Base-by-base conservation (phyloP, 2,329 filamentous ascomycete genomes). In the Colletotrichum sublineola region DNA sequence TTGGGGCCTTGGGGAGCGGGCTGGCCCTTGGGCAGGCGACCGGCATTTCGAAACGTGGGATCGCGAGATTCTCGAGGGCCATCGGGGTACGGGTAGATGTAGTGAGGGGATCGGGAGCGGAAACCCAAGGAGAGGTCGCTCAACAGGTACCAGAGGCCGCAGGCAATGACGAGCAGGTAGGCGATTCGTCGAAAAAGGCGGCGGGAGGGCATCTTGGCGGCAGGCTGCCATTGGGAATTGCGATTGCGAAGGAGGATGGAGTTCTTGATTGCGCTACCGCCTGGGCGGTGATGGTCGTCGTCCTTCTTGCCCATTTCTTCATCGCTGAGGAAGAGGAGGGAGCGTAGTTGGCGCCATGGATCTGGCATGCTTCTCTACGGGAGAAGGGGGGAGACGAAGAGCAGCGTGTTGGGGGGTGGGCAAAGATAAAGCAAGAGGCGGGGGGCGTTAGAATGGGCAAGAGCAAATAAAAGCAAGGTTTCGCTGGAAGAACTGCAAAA, bases 111-210 rank as follows among this genome's bases (percentile, higher is more conserved):
- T 80, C 80, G 55, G 18, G 65, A 33, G 62, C 42, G 18, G 40
- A 80, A 78, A 60, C 78, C 79, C 75, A 82, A 78, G 11, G 91
- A 90, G 67, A 93, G 88, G 78, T 92, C 89, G 75, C 88, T 87
- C 77, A 92, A 81, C 77, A 94, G 89, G 73, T 93, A 81, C 78
- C 92, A 92, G 31, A 94, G 72, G 38, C 87, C 78, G 46, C 87
- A 78, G 58, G 86, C 80, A 44, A 87, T 83, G 58, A 89, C 68
- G 20, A 84, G 77, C 50, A 91, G 78, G 65, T 88, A 68, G 18
- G 84, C 77, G 42, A 90, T 77, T 62, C 91, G 88, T 78, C 87
- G 88, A 64, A 90, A 74, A 11, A 82, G 83, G 75, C 90, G 85
- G 69, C 90, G 87, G 9, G 83, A 84, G 18, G 86, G 85, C 15